Base-by-base conservation (phyloP, 192 early-diverging fungal species). In the Mortierella antarctica region DNA sequence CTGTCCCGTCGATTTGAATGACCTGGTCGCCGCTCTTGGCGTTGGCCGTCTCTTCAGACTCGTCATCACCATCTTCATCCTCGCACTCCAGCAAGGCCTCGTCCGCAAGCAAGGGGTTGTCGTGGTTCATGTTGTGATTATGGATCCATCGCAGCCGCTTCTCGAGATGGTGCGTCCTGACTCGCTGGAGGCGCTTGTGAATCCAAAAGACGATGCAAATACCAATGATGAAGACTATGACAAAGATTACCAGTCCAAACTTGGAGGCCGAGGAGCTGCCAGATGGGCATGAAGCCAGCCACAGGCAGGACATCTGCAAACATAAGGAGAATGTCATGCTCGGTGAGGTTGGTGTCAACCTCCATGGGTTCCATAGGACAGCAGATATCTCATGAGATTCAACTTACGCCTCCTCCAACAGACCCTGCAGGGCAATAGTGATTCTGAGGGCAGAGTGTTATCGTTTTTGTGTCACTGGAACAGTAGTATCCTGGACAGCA, bases 401-500 rank as follows among this genome's bases (percentile, higher is more conserved):
- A 14, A 61, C 69, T 31, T 74, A 74, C 71, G 6, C 73, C 73
- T 55, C 55, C 50, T 54, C 51, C 67, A 18, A 83, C 83, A 5
- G 87, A 84, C 55, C 88, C 89, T 5, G 80, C 68, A 8, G 84
- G 86, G 53, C 88, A 92, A 74, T 82, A 92, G 56, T 75, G 65
- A 20, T 84, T 88, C 21, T 70, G 61, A 0, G 90, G 89, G 65
- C 91, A 92, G 12, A 82, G 11, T 7, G 65, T 58, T 46, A 89
- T 71, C 2, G 76, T 70, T 13, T 65, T 82, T 7, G 85, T 81
- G 21, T 86, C 82, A 18, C 60, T 71, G 5, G 85, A 86, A 69
- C 91, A 91, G 48, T 87, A 88, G 62, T 85, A 90, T 11, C 90
- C 89, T 0, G 73, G 52, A 52, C 86, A 88, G 70, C 92, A 93